These are phyloP conservation scores for Cudoniella acicularis DNA, from an alignment of 495 filamentous ascomycete species.

Conservation along the genomic window DNA sequence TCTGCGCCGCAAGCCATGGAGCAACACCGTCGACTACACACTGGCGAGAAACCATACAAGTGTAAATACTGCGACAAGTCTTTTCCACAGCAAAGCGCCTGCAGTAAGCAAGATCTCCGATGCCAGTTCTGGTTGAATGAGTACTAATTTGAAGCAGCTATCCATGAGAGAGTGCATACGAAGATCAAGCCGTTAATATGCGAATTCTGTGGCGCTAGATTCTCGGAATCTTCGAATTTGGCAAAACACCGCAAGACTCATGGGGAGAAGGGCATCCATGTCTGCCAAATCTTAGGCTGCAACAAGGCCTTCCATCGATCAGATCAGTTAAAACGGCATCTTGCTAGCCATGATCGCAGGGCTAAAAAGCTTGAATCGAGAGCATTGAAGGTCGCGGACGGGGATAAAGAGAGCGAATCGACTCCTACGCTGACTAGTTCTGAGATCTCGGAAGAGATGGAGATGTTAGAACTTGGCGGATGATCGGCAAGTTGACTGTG, in stretches of 20 bases:
- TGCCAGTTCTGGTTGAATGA: neutral
- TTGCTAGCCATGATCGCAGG: neutral
- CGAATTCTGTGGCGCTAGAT: conserved; percentile 43
- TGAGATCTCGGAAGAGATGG: too few relatives aligned
- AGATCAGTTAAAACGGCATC: conserved; percentile 49
- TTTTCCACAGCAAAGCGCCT: conserved; percentile 53
- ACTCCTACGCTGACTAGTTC: neutral
- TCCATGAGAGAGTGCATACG: conserved; percentile 54
- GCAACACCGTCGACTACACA: conserved; percentile 59
- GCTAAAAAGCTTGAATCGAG: neutral
- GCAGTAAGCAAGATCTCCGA: conserved; percentile 37
- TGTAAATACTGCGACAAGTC: conserved; percentile 50
- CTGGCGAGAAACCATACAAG: conserved; percentile 55
- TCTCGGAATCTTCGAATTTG: conserved; percentile 54
- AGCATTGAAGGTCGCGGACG: neutral
- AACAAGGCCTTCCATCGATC: conserved; percentile 50
- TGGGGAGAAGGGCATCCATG: conserved; percentile 45
- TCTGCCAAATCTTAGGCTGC: conserved; percentile 44
- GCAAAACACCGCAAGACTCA: conserved; percentile 50
- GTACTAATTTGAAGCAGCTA: conserved; percentile 33
- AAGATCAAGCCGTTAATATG: conserved; percentile 44
- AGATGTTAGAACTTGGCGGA: too few relatives aligned
- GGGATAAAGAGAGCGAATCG: neutral
- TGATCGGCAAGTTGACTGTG: too few relatives aligned
- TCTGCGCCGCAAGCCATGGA: conserved; percentile 57